Conservation (phyloP, 306 rosid genomes). For the Purshia tridentata region DNA sequence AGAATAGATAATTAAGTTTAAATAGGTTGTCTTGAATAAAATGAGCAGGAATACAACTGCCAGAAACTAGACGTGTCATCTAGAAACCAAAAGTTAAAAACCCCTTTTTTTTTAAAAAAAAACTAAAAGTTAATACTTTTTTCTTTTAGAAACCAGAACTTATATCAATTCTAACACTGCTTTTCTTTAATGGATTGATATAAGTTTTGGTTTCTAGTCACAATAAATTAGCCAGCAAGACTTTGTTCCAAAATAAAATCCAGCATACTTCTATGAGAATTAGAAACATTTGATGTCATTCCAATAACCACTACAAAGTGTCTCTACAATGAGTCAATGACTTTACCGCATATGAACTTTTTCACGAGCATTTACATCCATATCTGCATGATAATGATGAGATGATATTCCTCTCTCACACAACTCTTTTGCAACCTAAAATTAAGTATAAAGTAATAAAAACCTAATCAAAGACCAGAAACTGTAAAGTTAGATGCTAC, state of each 20-base stretch:
- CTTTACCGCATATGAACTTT: conserved; percentile 84
- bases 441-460: conserved; percentile 24
- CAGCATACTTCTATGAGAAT: neutral
- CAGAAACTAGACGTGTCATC: neutral
- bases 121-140: neutral
- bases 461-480: conserved; percentile 5
- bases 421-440: conserved; percentile 86
- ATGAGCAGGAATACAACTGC: neutral
- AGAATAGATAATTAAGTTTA: neutral
- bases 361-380: conserved; percentile 79
- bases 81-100: neutral
- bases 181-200: no score
- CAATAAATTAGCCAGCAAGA: neutral
- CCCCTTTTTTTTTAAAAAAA: neutral
- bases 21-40: neutral
- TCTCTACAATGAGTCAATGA: conserved; percentile 19
- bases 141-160: neutral
- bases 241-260: neutral
- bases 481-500: neutral
- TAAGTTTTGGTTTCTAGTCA: no score
- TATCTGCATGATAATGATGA: conserved; percentile 87
- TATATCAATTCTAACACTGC: no score
- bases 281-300: neutral
- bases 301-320: neutral
- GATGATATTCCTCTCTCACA: conserved; percentile 80